Evolutionary conservation across 1,139 yeast genomes (phyloP), one percentile per base, ranked within the genome.

Genomic region (Debaryomyces robertsiae): DNA sequence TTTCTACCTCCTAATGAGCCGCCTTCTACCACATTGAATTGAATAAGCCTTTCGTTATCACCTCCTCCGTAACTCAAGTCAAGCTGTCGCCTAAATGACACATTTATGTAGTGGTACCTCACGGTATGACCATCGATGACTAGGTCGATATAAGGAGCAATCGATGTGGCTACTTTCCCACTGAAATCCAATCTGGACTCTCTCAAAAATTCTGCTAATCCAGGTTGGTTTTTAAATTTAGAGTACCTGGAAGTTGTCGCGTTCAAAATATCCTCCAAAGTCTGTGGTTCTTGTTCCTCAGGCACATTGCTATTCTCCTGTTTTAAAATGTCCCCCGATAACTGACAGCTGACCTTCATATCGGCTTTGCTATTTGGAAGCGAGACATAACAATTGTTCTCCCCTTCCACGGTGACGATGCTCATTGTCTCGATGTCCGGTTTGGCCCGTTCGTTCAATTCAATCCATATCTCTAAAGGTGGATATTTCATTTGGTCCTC

Each of bases 401-500:
- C 82, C 11, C 68, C 67, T 40, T 77, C 79, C 1, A 75, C 78
- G 0, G 79, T 63, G 4, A 76, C 69, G 3, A 77, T 48, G 31
- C 64, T 63, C 40, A 77, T 54, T 6, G 75, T 61, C 23, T 66
- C 69, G 36, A 66, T 46, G 38, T 72, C 74, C 1, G 77, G 69
- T n/a, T 49, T 58, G 14, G 65, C 65, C 17, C 57, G 53, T 7
- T 61, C 64, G 45, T 69, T 67, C 39, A 77, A 56, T 33, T 72
- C 75, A 39, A 75, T 60, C 79, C 82, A 77, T 37, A 80, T 60
- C 52, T 80, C 84, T 3, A 80, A 61, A 0, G 82, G 78, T 0
- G 84, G 84, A 40, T 67, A 67, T 37, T 61, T 54, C 42, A 57
- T 52, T 34, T 54, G 51, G 10, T 48, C 48, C n/a, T 48, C 43